Conservation (phyloP, 1,284 basidiomycete genomes). For the Ustilago shanxiensis region DNA sequence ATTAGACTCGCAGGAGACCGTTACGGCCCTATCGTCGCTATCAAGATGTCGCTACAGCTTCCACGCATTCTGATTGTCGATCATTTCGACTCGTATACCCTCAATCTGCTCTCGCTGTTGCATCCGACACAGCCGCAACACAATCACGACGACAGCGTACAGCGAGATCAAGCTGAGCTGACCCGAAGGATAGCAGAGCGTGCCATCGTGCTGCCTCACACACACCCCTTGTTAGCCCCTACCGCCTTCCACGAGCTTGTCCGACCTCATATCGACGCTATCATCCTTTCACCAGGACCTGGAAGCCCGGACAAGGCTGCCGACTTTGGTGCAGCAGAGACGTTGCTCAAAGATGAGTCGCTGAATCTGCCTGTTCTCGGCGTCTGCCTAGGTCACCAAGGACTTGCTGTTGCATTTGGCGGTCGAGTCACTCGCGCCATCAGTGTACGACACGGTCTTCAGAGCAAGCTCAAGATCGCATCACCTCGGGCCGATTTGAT, state of each 20-base stretch:
- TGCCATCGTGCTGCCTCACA: constrained; percentile 64
- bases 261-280: constrained; percentile 62
- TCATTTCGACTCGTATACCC: constrained; percentile 69
- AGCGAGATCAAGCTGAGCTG: constrained; percentile 15
- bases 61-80: constrained; percentile 67
- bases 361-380: constrained; percentile 80
- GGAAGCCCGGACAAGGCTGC: constrained; percentile 54
- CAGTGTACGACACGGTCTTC: constrained; percentile 58
- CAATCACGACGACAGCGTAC: neutral
- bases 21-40: neutral
- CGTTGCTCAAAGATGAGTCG: constrained; percentile 48
- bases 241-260: constrained; percentile 49
- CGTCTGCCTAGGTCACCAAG: constrained; percentile 92
- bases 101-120: constrained; percentile 64
- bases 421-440: constrained; percentile 71
- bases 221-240: constrained; percentile 51
- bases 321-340: constrained; percentile 63
- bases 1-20: neutral
- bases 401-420: constrained; percentile 83
- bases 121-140: constrained; percentile 1
- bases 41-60: constrained; percentile 35
- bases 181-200: constrained; percentile 30
- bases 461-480: constrained; percentile 45
- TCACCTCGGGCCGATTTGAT: neutral
- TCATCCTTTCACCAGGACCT: constrained; percentile 67